phyloP scores from a whole-genome alignment of 2,329 filamentous ascomycete species.

The Colletotrichum liriopes region DNA sequence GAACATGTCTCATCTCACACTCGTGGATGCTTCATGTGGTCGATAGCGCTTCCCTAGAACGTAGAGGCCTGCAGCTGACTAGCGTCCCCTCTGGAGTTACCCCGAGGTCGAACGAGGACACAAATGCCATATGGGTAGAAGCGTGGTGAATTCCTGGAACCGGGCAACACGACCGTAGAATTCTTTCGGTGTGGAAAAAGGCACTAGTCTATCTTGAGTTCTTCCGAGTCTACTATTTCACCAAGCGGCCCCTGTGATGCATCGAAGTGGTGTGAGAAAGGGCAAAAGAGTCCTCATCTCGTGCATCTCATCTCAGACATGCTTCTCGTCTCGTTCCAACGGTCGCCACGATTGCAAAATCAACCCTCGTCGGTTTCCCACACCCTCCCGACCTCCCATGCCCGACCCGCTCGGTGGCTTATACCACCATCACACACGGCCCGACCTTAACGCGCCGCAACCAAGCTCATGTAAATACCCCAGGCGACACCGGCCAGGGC shows the following conservation, averaged over 20 bases:
- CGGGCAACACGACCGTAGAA: neutral
- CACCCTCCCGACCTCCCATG: neutral
- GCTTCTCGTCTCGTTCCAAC: neutral
- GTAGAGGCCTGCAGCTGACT: neutral
- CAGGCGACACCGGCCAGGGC: constrained; percentile 80
- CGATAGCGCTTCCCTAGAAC: neutral
- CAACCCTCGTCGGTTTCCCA: neutral
- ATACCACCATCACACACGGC: constrained; percentile 8
- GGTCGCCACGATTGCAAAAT: too few relatives aligned
- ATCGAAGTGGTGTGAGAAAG: neutral
- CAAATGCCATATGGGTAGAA: neutral
- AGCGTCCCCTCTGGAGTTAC: neutral
- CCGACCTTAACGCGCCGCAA: constrained; percentile 55
- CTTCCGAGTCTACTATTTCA: neutral
- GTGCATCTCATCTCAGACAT: neutral
- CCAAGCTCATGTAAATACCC: constrained; percentile 82
- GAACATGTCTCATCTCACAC: neutral
- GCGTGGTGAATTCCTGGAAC: neutral
- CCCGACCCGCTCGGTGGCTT: neutral
- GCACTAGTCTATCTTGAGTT: neutral
- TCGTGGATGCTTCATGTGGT: neutral
- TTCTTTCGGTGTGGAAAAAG: neutral
- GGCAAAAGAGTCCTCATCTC: too few relatives aligned
- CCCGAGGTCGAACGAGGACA: too few relatives aligned
- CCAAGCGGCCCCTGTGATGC: neutral